Percentiles rank a stretch among this genome's conserved stretches.
These are phyloP conservation scores for Ammopiptanthus mongolicus DNA, from an alignment of 306 rosid genomes.

Conservation along the genomic window DNA sequence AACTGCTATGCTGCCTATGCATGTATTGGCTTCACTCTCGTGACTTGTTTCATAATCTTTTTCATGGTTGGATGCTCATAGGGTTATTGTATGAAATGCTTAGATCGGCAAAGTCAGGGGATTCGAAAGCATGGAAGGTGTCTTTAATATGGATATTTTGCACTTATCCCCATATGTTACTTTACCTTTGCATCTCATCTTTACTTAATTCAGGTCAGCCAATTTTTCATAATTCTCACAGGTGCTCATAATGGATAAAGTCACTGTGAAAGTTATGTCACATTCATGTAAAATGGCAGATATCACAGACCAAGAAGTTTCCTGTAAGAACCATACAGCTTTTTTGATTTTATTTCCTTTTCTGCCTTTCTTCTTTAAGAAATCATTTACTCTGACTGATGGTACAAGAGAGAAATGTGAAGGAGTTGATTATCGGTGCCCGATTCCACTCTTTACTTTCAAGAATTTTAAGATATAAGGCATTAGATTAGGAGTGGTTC, in stretches of 20 bases:
- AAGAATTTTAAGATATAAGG: background rate
- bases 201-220: background rate
- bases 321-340: constrained; percentile 48
- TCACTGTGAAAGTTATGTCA: constrained; percentile 93
- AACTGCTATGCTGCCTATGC: background rate
- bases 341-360: background rate
- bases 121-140: constrained; percentile 95
- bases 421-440: background rate
- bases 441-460: background rate
- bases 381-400: background rate
- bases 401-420: background rate
- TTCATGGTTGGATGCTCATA: constrained; percentile 16
- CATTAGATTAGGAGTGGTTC: background rate
- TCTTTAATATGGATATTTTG: background rate
- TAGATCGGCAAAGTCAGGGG: constrained; percentile 65
- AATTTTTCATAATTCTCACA: constrained; percentile 15
- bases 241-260: constrained; percentile 97
- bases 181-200: background rate
- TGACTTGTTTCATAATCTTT: background rate
- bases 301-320: constrained; percentile 95
- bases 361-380: background rate
- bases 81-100: constrained; percentile 87
- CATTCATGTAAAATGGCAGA: constrained; percentile 96
- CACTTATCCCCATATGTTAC: background rate
- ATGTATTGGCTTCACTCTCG: background rate